Evolutionary conservation across 805 yeast species (phyloP).

Genomic region (Saturnispora sanitii): DNA sequence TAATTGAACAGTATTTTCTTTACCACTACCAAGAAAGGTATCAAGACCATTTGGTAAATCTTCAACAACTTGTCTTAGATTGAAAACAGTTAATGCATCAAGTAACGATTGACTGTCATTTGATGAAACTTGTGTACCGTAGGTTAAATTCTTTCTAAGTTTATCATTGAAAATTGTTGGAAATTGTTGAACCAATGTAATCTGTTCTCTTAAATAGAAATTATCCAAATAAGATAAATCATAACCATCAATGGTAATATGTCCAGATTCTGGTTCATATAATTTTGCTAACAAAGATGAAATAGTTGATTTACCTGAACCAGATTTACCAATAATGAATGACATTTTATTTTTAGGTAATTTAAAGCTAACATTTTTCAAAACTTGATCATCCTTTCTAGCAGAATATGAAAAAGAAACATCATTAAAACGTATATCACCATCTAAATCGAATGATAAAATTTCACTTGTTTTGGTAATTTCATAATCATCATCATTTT

Average conservation of each 20-base stretch:
- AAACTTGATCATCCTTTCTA: slow-evolving; percentile 36
- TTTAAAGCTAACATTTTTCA: slow-evolving; percentile 37
- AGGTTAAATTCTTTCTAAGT: slow-evolving; percentile 49
- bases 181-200: slow-evolving; percentile 67
- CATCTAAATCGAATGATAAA: slow-evolving; percentile 28
- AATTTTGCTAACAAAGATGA: slow-evolving; percentile 52
- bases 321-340: slow-evolving; percentile 78
- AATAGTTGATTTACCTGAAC: slow-evolving; percentile 87
- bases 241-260: slow-evolving; percentile 46
- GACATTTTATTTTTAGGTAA: slow-evolving; percentile 40
- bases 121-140: slow-evolving; percentile 12
- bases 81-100: slow-evolving; percentile 44
- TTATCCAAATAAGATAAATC: slow-evolving; percentile 34
- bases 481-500: slow-evolving; percentile 1
- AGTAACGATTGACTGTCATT: slow-evolving; percentile 23
- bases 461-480: slow-evolving; percentile 5
- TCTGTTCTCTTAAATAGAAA: slow-evolving; percentile 48
- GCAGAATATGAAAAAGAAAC: slow-evolving; percentile 58
- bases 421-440: slow-evolving; percentile 44
- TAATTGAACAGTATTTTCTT: slow-evolving; percentile 31
- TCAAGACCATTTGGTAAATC: slow-evolving; percentile 47
- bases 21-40: slow-evolving; percentile 31
- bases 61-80: slow-evolving; percentile 39
- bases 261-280: slow-evolving; percentile 48
- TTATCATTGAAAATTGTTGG: slow-evolving; percentile 57